Percentiles rank a stretch among this genome's conserved stretches.
phyloP scores from a whole-genome alignment of 768 basidiomycete genomes.

The Scleroderma bovista region DNA sequence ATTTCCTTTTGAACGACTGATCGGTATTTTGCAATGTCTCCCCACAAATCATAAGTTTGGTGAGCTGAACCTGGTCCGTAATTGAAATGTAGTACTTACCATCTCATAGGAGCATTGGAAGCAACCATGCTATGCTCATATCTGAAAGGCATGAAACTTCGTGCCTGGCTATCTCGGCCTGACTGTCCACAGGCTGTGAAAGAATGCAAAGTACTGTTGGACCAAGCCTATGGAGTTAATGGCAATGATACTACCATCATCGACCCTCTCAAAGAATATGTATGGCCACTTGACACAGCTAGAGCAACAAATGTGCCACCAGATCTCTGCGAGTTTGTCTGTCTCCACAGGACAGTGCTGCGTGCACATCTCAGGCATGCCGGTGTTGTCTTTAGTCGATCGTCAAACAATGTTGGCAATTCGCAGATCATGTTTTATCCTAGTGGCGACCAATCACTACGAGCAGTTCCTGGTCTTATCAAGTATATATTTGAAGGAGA shows the following conservation, averaged over 20 bases:
- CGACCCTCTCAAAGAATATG: too few species aligned
- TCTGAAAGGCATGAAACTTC: conserved; percentile 10
- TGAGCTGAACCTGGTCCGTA: conserved; percentile 10
- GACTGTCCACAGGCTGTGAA: conserved; percentile 5
- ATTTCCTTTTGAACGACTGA: conserved; percentile 33
- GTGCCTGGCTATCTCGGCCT: neutral
- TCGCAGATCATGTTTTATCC: neutral
- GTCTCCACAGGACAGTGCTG: neutral
- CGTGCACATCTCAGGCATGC: neutral
- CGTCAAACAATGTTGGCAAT: neutral
- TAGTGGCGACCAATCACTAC: neutral
- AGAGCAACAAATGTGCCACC: neutral
- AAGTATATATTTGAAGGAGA: neutral
- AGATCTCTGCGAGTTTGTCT: neutral
- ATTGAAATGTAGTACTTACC: conserved; percentile 1
- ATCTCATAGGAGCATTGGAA: conserved; percentile 4
- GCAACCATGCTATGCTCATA: conserved; percentile 10
- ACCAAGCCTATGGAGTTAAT: neutral
- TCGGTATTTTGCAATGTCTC: conserved; percentile 32
- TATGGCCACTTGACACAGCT: neutral
- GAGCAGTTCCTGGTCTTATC: neutral
- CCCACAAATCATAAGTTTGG: conserved; percentile 29
- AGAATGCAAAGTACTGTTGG: conserved; percentile 4
- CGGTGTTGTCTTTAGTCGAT: neutral
- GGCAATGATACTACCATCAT: neutral